These are phyloP conservation scores for Yamagishiella unicocca DNA, from an alignment of 139 green algal genomes.

Conservation along the genomic window DNA sequence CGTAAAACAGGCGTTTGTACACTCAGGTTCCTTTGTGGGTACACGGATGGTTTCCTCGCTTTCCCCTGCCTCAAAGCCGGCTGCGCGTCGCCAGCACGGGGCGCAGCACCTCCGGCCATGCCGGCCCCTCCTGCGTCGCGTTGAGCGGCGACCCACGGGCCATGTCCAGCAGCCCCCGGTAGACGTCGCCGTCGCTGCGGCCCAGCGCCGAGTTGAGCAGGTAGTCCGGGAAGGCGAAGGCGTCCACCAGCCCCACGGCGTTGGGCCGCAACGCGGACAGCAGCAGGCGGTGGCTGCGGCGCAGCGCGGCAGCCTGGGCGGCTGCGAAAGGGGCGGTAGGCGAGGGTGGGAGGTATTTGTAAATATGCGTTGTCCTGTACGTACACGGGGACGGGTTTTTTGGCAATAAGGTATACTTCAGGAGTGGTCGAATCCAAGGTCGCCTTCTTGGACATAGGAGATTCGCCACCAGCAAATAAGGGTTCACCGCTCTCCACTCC, in stretches of 20 bases:
- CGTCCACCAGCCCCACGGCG: conserved; percentile 88
- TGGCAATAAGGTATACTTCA: too few relatives aligned
- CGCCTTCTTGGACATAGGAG: too few relatives aligned
- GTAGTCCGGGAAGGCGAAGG: conserved; percentile 75
- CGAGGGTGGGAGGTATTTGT: neutral
- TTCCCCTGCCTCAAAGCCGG: conserved; percentile 37
- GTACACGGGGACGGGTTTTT: too few relatives aligned
- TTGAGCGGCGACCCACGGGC: conserved; percentile 86
- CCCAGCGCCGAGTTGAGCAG: conserved; percentile 72
- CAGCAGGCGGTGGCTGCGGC: conserved; percentile 68
- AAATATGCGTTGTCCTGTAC: too few relatives aligned
- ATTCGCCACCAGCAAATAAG: too few relatives aligned
- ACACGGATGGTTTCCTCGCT: too few relatives aligned
- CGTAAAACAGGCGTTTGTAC: too few relatives aligned
- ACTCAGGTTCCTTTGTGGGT: too few relatives aligned
- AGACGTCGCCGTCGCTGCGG: conserved; percentile 86
- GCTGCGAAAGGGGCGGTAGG: conserved; percentile 44
- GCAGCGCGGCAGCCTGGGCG: conserved; percentile 66
- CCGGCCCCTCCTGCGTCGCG: conserved; percentile 84
- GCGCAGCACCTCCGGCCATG: conserved; percentile 84
- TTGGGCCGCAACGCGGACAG: conserved; percentile 81
- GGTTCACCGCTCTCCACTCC: too few relatives aligned
- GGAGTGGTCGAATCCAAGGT: too few relatives aligned
- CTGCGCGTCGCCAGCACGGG: conserved; percentile 62
- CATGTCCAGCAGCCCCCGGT: conserved; percentile 83